Evolutionary conservation across 2,329 filamentous ascomycete species (phyloP).

Genomic region (Exophiala alcalophila): DNA sequence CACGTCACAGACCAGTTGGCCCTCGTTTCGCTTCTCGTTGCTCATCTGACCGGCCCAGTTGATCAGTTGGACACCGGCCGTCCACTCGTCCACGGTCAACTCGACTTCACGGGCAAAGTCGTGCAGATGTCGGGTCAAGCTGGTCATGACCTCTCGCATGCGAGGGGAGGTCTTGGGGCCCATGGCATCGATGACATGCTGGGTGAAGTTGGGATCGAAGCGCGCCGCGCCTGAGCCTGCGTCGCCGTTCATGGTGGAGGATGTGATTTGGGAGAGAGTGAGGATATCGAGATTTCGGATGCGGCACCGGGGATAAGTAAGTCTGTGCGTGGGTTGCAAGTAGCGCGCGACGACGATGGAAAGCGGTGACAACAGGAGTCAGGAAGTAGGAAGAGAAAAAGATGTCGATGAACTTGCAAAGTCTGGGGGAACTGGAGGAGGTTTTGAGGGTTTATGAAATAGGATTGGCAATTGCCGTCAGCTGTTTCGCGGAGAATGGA

Average conservation of each 20-base stretch:
- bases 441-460: constrained; percentile 7
- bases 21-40: constrained; percentile 60
- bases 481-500: constrained; percentile 10
- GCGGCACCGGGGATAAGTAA: too few relatives aligned
- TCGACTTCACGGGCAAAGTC: constrained; percentile 60
- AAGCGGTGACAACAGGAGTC: too few relatives aligned
- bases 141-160: constrained; percentile 59
- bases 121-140: constrained; percentile 55
- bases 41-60: constrained; percentile 64
- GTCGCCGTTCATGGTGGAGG: constrained; percentile 15
- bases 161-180: constrained; percentile 67
- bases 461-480: constrained; percentile 11
- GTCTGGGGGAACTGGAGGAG: background rate
- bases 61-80: constrained; percentile 55
- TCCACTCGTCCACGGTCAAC: constrained; percentile 59
- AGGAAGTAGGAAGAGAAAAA: background rate
- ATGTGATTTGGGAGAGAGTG: background rate
- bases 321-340: too few relatives aligned
- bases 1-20: constrained; percentile 58
- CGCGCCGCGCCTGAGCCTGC: constrained; percentile 17
- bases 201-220: constrained; percentile 55
- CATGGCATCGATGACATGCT: constrained; percentile 71
- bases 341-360: too few relatives aligned
- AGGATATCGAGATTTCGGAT: background rate
- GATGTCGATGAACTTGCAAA: background rate